Conservation (phyloP, 441 rosid genomes). For the Erodium trifolium region DNA sequence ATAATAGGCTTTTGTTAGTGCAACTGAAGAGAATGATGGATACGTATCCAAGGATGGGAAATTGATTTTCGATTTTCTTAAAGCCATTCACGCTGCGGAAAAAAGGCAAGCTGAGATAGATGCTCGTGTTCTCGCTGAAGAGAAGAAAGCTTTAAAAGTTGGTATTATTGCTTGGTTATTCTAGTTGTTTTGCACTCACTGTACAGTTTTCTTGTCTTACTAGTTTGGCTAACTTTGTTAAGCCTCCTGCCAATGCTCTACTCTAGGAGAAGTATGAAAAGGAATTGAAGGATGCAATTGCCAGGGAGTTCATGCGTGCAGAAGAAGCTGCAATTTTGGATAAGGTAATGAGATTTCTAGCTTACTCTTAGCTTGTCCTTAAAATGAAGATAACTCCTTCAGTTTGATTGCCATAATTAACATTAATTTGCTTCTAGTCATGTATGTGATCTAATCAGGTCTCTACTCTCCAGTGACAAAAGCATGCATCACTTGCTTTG, state of each 20-base stretch:
- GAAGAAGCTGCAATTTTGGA: slow-evolving; percentile 95
- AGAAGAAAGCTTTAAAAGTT: slow-evolving; percentile 69
- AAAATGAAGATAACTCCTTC: not conserved
- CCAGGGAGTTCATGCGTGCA: slow-evolving; percentile 82
- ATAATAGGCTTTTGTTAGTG: slow-evolving; percentile 41
- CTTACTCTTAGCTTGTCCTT: not conserved
- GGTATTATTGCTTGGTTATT: slow-evolving; percentile 13
- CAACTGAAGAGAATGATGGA: slow-evolving; percentile 48
- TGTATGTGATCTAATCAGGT: not conserved
- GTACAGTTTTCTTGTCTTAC: not conserved
- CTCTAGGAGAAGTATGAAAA: slow-evolving; percentile 82
- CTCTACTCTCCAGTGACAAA: not conserved
- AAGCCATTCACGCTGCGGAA: slow-evolving; percentile 89
- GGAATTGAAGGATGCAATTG: slow-evolving; percentile 79
- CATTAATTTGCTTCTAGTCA: slow-evolving; percentile 2
- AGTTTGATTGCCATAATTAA: not conserved
- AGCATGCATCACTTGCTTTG: slow-evolving; percentile 1
- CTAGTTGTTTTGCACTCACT: slow-evolving; percentile 14
- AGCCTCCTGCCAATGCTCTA: slow-evolving; percentile 11
- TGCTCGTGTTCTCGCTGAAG: slow-evolving; percentile 64
- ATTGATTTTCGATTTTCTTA: slow-evolving; percentile 65
- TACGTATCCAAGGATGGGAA: slow-evolving; percentile 57
- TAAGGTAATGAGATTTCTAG: slow-evolving; percentile 47
- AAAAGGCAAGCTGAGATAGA: slow-evolving; percentile 80
- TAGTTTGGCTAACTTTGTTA: slow-evolving; percentile 7